Percentiles rank a stretch among this genome's conserved stretches.
These are phyloP conservation scores for Lactuca saligna DNA, from an alignment of 129 eudicot genomes.

Conservation along the genomic window DNA sequence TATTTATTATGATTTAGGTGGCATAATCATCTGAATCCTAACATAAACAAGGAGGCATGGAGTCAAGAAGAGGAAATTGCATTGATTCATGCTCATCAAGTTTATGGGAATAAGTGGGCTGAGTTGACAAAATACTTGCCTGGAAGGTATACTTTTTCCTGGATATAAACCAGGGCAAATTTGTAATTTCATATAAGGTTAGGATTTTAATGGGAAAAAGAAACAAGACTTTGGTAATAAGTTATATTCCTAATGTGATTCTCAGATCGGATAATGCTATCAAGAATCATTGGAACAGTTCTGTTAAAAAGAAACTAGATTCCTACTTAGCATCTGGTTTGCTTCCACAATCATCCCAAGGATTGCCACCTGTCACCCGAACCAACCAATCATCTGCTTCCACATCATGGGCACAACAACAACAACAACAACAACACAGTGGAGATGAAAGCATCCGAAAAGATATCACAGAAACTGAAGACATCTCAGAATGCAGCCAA, in stretches of 20 bases:
- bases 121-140: constrained; percentile 87
- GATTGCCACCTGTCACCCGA: constrained; percentile 40
- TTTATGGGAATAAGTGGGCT: constrained; percentile 96
- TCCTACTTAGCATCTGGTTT: constrained; percentile 36
- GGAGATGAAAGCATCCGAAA: constrained; percentile 59
- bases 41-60: constrained; percentile 93
- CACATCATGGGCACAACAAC: constrained; percentile 49
- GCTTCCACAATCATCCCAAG: constrained; percentile 34
- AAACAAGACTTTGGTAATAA: neutral
- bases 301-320: constrained; percentile 38
- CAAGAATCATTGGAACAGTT: constrained; percentile 45
- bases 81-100: constrained; percentile 78
- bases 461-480: constrained; percentile 62
- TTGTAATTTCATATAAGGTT: too few species aligned
- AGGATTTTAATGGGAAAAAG: too few species aligned
- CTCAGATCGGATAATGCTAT: constrained; percentile 70
- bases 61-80: constrained; percentile 88
- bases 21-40: constrained; percentile 98
- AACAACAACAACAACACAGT: constrained; percentile 55
- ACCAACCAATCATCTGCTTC: constrained; percentile 52
- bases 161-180: too few species aligned
- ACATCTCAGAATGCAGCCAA: constrained; percentile 86
- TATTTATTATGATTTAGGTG: constrained; percentile 48
- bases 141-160: constrained; percentile 56
- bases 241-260: constrained; percentile 17